These are phyloP conservation scores for Aspergillus kassunensis DNA, from an alignment of 495 filamentous ascomycete genomes.

Conservation along the genomic window DNA sequence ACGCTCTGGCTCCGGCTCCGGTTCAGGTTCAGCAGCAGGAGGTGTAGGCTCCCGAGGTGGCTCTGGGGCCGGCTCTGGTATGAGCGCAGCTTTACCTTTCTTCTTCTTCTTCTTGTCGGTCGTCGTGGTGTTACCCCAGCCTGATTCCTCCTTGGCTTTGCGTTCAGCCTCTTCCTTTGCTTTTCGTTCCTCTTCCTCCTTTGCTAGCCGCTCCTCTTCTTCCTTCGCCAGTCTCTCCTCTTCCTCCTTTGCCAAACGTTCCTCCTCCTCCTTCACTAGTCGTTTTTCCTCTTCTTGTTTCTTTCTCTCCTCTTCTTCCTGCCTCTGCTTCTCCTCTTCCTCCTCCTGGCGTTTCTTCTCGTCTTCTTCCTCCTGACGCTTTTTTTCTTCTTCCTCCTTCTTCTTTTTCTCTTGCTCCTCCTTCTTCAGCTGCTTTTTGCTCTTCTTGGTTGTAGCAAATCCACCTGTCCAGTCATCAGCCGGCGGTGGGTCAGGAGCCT, in stretches of 20 bases:
- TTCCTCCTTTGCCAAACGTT: constrained; percentile 16
- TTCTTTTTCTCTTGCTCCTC: constrained; percentile 35
- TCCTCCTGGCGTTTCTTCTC: constrained; percentile 30
- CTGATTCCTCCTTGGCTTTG: constrained; percentile 18
- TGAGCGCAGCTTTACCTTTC: constrained; percentile 21
- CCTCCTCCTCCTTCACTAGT: constrained; percentile 15
- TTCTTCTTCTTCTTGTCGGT: constrained; percentile 23
- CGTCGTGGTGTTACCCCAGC: constrained; percentile 13
- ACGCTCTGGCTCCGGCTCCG: constrained; percentile 27
- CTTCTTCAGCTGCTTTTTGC: constrained; percentile 38
- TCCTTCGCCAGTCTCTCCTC: constrained; percentile 27
- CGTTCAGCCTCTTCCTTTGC: constrained; percentile 21
- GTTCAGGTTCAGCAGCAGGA: constrained; percentile 25
- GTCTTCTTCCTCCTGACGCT: constrained; percentile 29
- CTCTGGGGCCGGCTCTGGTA: constrained; percentile 25
- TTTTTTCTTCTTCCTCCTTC: constrained; percentile 5
- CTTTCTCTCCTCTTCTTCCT: constrained; percentile 14
- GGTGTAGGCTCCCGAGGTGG: constrained; percentile 26
- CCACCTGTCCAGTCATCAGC: constrained; percentile 26
- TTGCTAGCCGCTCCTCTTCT: constrained; percentile 30
- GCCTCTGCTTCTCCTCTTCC: constrained; percentile 32
- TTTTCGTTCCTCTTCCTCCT: constrained; percentile 27
- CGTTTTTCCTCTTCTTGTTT: constrained; percentile 20
- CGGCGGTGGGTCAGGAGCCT: constrained; percentile 18
- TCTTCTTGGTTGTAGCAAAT: constrained; percentile 29